Base-by-base conservation (phyloP, 257 asterid species). In the Ocimum tenuiflorum region DNA sequence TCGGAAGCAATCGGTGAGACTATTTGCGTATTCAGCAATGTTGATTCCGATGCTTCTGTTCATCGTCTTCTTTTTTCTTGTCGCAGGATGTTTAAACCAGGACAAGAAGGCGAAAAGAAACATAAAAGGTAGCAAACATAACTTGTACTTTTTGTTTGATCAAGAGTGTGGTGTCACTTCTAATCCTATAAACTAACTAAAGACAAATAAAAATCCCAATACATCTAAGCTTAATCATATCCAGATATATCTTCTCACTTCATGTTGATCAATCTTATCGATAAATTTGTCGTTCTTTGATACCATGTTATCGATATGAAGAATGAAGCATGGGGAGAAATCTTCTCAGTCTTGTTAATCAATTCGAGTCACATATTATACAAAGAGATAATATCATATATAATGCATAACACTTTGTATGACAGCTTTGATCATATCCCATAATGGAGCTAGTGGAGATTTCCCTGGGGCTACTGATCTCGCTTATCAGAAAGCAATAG, bases 401-500 rank as follows among this genome's bases (percentile, higher is more conserved):
- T n/a, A n/a, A n/a, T n/a, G n/a, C n/a, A n/a, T n/a, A n/a, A n/a
- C n/a, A n/a, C 31, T 35, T 29, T 57, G 17, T 41, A 24, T 19
- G 9, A 43, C 33, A 88, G 96, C 79, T 75, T 74, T 80, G 62
- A 66, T 90, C 78, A 85, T 89, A 82, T 81, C 99, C 39, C 88
- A 90, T 59, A 85, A 87, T 14, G 99, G 99, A 71, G 97, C 95
- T 6, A 89, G 96, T 57, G 97, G 96, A 45, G 97, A 89, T 70
- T 86, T 60, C 77, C 94, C 96, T 0, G 96, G 96, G n/a, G 69
- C 90, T 12, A 77, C 84, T 39, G 96, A 92, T 84, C 81, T 90
- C 17, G 99, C 99, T 33, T 92, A 83, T 65, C 87, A 87, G 67
- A 92, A 86, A 70, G 99, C 99, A 23, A 80, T 89, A 58, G 86